Percentiles rank a stretch among this genome's conserved stretches.
These are phyloP conservation scores for Pseudopithomyces maydicus DNA, from an alignment of 2,329 filamentous ascomycete species.

Conservation along the genomic window DNA sequence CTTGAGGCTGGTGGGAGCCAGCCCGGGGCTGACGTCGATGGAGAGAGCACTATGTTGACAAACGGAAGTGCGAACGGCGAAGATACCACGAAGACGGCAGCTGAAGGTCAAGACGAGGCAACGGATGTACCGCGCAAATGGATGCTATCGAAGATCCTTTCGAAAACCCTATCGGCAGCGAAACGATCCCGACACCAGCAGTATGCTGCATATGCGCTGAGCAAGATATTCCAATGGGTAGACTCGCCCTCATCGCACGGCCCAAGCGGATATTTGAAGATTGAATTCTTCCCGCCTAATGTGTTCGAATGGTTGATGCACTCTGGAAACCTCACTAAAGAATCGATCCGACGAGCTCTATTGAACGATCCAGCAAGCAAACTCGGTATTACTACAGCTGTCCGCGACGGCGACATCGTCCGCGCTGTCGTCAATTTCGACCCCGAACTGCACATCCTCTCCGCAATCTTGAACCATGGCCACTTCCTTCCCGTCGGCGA, in stretches of 20 bases:
- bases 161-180: conserved; percentile 33
- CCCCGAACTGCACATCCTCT: conserved; percentile 68
- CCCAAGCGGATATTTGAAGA: conserved; percentile 33
- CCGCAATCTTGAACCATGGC: conserved; percentile 65
- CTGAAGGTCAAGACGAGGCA: conserved; percentile 19
- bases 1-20: conserved; percentile 24
- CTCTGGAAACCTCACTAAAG: conserved; percentile 55
- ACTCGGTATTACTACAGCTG: conserved; percentile 51
- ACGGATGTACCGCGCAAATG: conserved; percentile 52
- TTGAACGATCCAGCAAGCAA: conserved; percentile 43
- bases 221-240: conserved; percentile 52
- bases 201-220: conserved; percentile 63
- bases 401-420: conserved; percentile 66
- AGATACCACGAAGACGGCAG: conserved; percentile 19
- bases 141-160: conserved; percentile 46
- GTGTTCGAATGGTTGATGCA: conserved; percentile 65
- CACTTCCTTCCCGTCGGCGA: conserved; percentile 70
- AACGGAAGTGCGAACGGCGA: conserved; percentile 28
- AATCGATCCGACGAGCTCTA: conserved; percentile 51
- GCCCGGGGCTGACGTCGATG: neutral
- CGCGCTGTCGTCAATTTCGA: conserved; percentile 68
- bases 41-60: conserved; percentile 11
- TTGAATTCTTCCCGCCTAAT: conserved; percentile 55
- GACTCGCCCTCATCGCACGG: conserved; percentile 15
- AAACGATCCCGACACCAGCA: conserved; percentile 66